Base-by-base conservation (phyloP, 352 stramenopile genomes). In the Globisporangium okanoganense region DNA sequence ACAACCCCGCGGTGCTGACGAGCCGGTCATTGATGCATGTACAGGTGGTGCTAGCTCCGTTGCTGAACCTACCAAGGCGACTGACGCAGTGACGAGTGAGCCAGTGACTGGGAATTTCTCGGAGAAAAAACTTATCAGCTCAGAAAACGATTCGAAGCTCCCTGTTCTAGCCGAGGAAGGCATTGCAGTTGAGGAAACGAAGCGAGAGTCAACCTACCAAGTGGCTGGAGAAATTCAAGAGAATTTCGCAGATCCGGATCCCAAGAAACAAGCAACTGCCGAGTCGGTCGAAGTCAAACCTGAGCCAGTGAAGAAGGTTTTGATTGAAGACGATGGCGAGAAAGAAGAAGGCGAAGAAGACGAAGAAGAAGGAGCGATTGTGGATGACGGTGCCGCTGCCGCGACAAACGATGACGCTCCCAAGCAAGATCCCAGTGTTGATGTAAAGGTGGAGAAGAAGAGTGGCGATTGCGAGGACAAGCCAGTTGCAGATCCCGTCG, bases 311-410 rank as follows among this genome's bases (percentile, higher is more conserved):
- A 27, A 20, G 27, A 29, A 56, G 49, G 5, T 56, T 6, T 43
- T 10, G 12, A 18, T 18, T 43, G 29, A 24, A 29, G 43, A 10
- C 22, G 29, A 47, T 41, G 50, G 20, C 25, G 50, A 27, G 4
- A 33, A 48, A 54, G 58, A 44, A 31, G 59, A 51, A 44, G 13
- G 51, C 18, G 56, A 62, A 41, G 58, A 65, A 29, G 58, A 40
- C 13, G 58, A 64, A 25, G 48, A 51, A 41, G 49, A 52, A 41
- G 54, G 18, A 1, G 41, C 22, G 12, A 27, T 22, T 53, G 44
- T 31, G 38, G 50, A 55, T n/a, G 27, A 40, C 27, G 20, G n/a
- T 18, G 22, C 45, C 35, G 20, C 36, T 47, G 22, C 7, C 35
- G 20, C 44, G 27, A n/a, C n/a, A 41, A 47, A 40, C 36, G 53